Base-by-base conservation (phyloP, 192 early-diverging fungal species). In the Radiomyces spectabilis region DNA sequence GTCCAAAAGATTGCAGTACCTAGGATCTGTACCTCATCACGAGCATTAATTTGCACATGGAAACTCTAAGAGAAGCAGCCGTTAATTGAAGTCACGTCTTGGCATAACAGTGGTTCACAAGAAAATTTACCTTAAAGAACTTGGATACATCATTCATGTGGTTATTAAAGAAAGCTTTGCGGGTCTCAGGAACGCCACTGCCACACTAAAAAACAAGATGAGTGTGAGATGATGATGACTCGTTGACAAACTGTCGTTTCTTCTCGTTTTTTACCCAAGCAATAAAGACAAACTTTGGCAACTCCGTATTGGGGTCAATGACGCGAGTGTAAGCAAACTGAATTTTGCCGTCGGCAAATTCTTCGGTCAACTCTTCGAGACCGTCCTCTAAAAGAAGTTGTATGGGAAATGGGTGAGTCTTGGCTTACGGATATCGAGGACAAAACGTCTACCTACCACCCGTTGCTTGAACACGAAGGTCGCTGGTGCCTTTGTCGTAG, bases 271-370 rank as follows among this genome's bases (percentile, higher is more conserved):
- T 54, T 78, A 89, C 87, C 92, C 92, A 97, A 15, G 82, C 89
- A 54, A 97, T 88, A 48, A 97, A 83, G 33, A 94, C 89, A 69
- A 87, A 87, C 72, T 96, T 97, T 46, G 84, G 76, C 16, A 97
- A 74, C 31, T 78, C 73, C 2, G 91, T 87, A 53, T 93, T 87
- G 12, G 88, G 91, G 67, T 97, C 95, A 33, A 71, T 65, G n/a
- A 93, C 85, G 15, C 82, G 74, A 2, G 69, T 83, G 75, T 91
- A 93, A 9, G 89, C 93, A 70, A 86, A 95, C 65, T 91, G 90
- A 39, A 93, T 86, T 63, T 92, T 92, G 38, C 85, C 81, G 53
- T 92, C 92, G 42, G 82, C 76, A 73, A 94, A 95, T 65, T 95
- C 93, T 1, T 97, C 95, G n/a, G 69, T 65, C 15, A 97, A 80